These are phyloP conservation scores for Pseudogymnoascus sp. DNA, from an alignment of 2,329 filamentous ascomycete genomes.

Conservation along the genomic window DNA sequence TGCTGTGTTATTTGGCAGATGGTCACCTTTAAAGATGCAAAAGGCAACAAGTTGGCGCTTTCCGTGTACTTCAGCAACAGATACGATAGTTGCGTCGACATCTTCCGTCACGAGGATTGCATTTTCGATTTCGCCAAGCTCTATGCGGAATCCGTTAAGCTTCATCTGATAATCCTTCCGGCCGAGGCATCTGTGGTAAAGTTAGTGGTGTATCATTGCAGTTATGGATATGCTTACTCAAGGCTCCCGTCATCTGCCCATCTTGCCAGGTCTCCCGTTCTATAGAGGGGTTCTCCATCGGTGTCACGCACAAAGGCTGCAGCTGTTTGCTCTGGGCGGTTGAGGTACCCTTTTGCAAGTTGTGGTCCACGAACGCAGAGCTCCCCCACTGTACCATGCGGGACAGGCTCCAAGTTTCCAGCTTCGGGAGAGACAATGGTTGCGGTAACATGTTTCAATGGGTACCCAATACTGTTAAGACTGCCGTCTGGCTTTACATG, in stretches of 20 bases:
- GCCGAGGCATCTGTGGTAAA: constrained; percentile 35
- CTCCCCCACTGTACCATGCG: constrained; percentile 9
- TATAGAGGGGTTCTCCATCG: constrained; percentile 22
- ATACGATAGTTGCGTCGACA: background rate
- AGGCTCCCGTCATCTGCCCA: constrained; percentile 26
- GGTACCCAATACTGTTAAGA: background rate
- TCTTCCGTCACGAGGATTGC: constrained; percentile 5
- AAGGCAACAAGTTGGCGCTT: constrained; percentile 6
- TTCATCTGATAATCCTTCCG: constrained; percentile 43
- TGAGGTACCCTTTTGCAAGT: constrained; percentile 12
- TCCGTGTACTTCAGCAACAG: constrained; percentile 2
- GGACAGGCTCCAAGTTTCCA: constrained; percentile 1
- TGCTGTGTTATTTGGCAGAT: background rate
- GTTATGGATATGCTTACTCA: constrained; percentile 15
- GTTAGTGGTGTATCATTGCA: background rate
- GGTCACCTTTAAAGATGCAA: constrained; percentile 6
- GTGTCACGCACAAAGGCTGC: constrained; percentile 11
- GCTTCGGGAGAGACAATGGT: constrained; percentile 29
- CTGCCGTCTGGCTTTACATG: constrained; percentile 5
- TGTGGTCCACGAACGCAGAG: constrained; percentile 10
- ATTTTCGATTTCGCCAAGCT: constrained; percentile 36
- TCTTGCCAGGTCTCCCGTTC: constrained; percentile 29
- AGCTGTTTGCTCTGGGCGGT: constrained; percentile 11
- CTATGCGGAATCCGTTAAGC: constrained; percentile 40
- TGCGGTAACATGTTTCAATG: constrained; percentile 27